Evolutionary conservation across 192 early-diverging fungal genomes (phyloP), one percentile per base, ranked within the genome.

Genomic region (Glomus cerebriforme): DNA sequence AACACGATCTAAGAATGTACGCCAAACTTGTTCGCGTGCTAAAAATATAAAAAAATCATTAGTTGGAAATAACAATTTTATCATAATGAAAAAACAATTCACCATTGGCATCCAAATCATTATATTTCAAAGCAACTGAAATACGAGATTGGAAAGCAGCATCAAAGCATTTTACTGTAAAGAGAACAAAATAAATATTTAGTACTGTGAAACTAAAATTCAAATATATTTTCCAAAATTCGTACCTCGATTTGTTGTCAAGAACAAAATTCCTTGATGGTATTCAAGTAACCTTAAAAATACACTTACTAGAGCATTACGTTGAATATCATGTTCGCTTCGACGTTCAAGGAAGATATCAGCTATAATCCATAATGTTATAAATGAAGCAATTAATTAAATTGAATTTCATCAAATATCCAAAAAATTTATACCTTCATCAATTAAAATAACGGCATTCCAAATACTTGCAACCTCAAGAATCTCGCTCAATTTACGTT

Each of bases 261-360:
- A 76, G 74, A 91, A 91, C 19, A 91, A 79, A 59, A 91, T 91
- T 7, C 90, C 90, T 45, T 82, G 85, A 59, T 91, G 87, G 71
- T 91, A 90, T 79, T 91, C 90, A 22, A 91, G 66, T 35, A 91
- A 62, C 19, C 87, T 77, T 24, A 91, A 80, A 81, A 91, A 86
- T 43, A 91, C 86, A 45, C 87, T 83, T 2, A 90, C 89, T 81
- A 90, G 85, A 34, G 88, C 86, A 76, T 88, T 91, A 12, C 89
- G 75, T 15, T 86, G 31, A 9, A 91, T 80, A 60, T 91, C 88
- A 63, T 74, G 62, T 1, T 79, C 75, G 5, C 71, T 79, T 10
- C 90, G 68, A 63, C 86, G 84, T 80, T 91, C 89, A 62, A 91
- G 67, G 60, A 91, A 90, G 8, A 89, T 86, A 71, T 90, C 90